phyloP scores from a whole-genome alignment of 2,329 filamentous ascomycete genomes.

The Alternaria gaisen region DNA sequence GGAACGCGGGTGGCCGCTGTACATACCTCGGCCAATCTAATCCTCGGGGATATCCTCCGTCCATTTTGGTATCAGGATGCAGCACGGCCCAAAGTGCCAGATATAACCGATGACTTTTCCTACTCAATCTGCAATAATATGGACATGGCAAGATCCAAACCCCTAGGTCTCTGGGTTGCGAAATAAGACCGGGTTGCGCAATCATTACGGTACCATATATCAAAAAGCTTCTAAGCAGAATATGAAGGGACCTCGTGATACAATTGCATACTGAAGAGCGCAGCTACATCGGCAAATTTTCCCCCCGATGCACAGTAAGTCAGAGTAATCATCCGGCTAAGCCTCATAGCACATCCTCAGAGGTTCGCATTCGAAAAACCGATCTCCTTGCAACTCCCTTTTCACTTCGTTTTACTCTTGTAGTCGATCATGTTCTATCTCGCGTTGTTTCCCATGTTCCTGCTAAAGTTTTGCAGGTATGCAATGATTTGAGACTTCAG shows the following conservation, averaged over 20 bases:
- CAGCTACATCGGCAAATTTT: not conserved
- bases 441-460: not conserved
- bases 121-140: not conserved
- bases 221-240: too few relatives aligned
- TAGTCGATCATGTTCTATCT: not conserved
- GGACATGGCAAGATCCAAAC: not conserved
- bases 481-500: not conserved
- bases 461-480: not conserved
- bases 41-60: not conserved
- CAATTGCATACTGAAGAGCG: too few relatives aligned
- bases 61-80: not conserved
- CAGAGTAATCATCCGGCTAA: not conserved
- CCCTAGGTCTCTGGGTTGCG: not conserved
- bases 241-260: not conserved
- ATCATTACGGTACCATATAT: not conserved
- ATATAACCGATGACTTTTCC: not conserved
- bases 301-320: not conserved
- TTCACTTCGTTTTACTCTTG: not conserved
- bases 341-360: not conserved
- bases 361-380: not conserved
- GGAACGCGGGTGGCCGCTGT: not conserved
- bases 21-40: too few relatives aligned
- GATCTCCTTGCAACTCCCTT: accelerated
- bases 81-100: not conserved
- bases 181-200: not conserved